These are phyloP conservation scores for Lichtheimia ornata DNA, from an alignment of 371 early-diverging fungal species.

Conservation along the genomic window DNA sequence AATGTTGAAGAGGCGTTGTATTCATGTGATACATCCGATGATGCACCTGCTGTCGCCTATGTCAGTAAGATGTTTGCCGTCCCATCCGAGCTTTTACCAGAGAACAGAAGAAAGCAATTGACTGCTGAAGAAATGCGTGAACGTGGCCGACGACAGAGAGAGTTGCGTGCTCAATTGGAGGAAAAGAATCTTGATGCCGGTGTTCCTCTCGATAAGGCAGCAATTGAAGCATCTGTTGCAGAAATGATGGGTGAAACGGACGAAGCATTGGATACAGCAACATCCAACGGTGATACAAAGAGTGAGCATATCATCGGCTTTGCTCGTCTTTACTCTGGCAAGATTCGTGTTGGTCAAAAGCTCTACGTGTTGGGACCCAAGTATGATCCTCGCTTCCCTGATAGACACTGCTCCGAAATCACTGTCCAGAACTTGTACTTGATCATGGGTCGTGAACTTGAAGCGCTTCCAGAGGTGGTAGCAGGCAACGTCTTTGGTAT, in stretches of 20 bases:
- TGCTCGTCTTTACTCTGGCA: slow-evolving; percentile 92
- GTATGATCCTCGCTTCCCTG: slow-evolving; percentile 75
- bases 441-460: slow-evolving; percentile 95
- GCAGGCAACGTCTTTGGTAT: slow-evolving; percentile 98
- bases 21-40: slow-evolving; percentile 52
- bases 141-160: slow-evolving; percentile 60
- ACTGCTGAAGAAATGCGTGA: slow-evolving; percentile 93
- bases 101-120: slow-evolving; percentile 67
- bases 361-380: slow-evolving; percentile 93
- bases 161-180: slow-evolving; percentile 32
- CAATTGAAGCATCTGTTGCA: slow-evolving; percentile 10
- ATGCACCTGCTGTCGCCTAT: slow-evolving; percentile 78
- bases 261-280: slow-evolving; percentile 34
- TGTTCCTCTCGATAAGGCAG: slow-evolving; percentile 32
- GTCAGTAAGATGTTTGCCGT: slow-evolving; percentile 94
- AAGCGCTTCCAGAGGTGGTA: slow-evolving; percentile 77
- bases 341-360: slow-evolving; percentile 82
- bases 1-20: slow-evolving; percentile 65
- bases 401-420: slow-evolving; percentile 67
- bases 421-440: slow-evolving; percentile 81
- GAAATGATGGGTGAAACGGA: slow-evolving; percentile 29
- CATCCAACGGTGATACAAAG: slow-evolving; percentile 28
- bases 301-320: slow-evolving; percentile 83
- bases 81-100: slow-evolving; percentile 72
- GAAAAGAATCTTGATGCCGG: slow-evolving; percentile 35